Evolutionary conservation across 2,329 filamentous ascomycete species (phyloP), one percentile per base, ranked within the genome.

Genomic region (Thielaviopsis ethacetica): DNA sequence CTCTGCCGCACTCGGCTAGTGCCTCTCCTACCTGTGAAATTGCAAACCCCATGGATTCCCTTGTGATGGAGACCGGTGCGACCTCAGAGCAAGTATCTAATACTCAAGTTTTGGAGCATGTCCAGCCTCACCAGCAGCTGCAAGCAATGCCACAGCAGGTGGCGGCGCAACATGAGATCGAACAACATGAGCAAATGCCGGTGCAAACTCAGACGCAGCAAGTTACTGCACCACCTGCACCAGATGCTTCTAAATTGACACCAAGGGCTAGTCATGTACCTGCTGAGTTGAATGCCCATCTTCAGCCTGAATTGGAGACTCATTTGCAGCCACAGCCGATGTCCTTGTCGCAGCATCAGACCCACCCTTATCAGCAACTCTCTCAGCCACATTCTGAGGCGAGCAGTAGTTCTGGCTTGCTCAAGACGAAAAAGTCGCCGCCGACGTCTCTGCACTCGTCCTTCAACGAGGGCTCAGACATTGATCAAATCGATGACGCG

Each of bases 401-500:
- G 30, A 34, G 50, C 15, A 19, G 27, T 3, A 54, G n/a, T 41
- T 70, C 75, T 58, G 78, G 27, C 21, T 22, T 59, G 26, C 68
- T 91, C 34, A 83, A 81, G 63, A 82, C 84, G 0, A 82, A 82
- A 63, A 78, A 79, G 61, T 95, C 89, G 0, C 88, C 88, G 0
- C 81, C 86, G 0, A 81, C 84, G 2, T 95, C 90, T 0, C 76
- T 90, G 61, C 82, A 87, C 64, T 91, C 88, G 27, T 82, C 79
- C 0, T 81, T 83, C 63, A 93, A 91, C 24, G 90, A 94, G 64
- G 82, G 84, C 22, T 95, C 89, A 0, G 90, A 95, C 67, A 68
- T 83, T 30, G 90, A 95, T 62, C 83, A 86, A 62, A 70, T 77
- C 10, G 87, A 90, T 27, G 86, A 89, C 13, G 38, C 24, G 3